phyloP scores from a whole-genome alignment of 495 filamentous ascomycete species.

The Aspergillus steynii region DNA sequence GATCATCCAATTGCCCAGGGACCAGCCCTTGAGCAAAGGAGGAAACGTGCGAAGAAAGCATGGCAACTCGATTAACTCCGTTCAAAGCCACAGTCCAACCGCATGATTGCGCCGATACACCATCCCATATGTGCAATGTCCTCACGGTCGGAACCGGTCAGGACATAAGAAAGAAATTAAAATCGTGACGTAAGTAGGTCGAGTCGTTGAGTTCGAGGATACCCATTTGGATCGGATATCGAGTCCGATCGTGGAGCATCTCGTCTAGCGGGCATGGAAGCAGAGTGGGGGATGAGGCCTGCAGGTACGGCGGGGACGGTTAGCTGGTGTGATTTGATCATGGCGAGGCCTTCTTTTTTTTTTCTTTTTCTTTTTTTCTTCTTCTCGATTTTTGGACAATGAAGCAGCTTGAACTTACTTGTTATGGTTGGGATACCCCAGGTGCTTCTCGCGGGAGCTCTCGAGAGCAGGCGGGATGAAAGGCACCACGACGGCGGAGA shows the following conservation, averaged over 20 bases:
- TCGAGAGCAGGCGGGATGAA: slow-evolving; percentile 49
- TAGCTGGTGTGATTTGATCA: background rate
- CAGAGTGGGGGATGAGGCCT: slow-evolving; percentile 46
- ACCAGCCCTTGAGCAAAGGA: background rate
- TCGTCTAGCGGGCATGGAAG: slow-evolving; percentile 45
- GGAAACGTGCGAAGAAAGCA: background rate
- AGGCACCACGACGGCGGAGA: slow-evolving; percentile 44
- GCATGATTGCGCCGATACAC: background rate
- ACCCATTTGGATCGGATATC: slow-evolving; percentile 3
- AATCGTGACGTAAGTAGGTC: slow-evolving; percentile 1
- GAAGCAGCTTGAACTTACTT: slow-evolving; percentile 31
- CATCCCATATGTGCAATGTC: background rate
- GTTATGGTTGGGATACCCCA: slow-evolving; percentile 35
- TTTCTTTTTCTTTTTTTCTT: too few species aligned
- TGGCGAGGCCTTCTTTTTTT: too few species aligned
- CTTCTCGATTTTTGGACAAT: too few species aligned
- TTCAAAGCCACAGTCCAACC: background rate
- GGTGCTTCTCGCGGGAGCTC: slow-evolving; percentile 41
- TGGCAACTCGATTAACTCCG: background rate
- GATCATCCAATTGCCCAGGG: background rate
- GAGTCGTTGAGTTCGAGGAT: background rate
- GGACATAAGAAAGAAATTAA: slow-evolving; percentile 9
- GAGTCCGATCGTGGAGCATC: background rate
- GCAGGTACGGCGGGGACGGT: slow-evolving; percentile 4
- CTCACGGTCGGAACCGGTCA: background rate